Evolutionary conservation across 108 stramenopile genomes (phyloP).

Genomic region (Nitzschia sp.): DNA sequence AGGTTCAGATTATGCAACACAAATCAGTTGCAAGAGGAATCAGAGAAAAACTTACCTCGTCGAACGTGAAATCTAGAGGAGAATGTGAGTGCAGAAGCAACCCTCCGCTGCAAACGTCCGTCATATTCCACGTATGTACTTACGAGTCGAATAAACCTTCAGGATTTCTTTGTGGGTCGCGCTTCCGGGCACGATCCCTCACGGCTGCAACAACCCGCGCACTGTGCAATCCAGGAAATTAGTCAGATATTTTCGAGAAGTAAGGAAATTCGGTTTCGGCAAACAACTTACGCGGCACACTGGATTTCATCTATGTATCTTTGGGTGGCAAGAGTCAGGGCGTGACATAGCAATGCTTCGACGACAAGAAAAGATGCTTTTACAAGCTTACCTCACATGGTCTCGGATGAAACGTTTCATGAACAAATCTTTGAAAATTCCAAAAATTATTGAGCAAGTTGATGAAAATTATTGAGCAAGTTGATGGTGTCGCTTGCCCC

Average conservation of each 20-base stretch:
- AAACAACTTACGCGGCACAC: conserved; percentile 67
- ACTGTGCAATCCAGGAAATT: conserved; percentile 1
- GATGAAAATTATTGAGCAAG: no score
- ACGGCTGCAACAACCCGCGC: conserved; percentile 81
- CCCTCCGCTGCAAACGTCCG: no score
- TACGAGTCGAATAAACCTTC: conserved; percentile 46
- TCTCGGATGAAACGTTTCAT: conserved; percentile 87
- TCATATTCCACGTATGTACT: conserved; percentile 3
- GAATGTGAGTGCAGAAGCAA: no score
- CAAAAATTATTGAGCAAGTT: no score
- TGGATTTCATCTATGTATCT: conserved; percentile 90
- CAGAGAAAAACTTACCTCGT: no score
- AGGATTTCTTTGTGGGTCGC: conserved; percentile 11
- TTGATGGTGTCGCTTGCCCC: no score
- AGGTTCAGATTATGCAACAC: no score
- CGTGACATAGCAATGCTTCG: no score
- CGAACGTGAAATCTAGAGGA: conserved; percentile 80
- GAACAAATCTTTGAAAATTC: no score
- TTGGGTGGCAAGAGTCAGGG: no score
- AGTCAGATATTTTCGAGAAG: background rate
- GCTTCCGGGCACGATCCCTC: conserved; percentile 33
- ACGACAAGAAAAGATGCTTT: no score
- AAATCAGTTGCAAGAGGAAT: no score
- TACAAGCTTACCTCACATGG: conserved; percentile 34
- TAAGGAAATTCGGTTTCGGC: background rate